Evolutionary conservation across 495 filamentous ascomycete genomes (phyloP), one percentile per base, ranked within the genome.

Genomic region (Xylaria acuta): DNA sequence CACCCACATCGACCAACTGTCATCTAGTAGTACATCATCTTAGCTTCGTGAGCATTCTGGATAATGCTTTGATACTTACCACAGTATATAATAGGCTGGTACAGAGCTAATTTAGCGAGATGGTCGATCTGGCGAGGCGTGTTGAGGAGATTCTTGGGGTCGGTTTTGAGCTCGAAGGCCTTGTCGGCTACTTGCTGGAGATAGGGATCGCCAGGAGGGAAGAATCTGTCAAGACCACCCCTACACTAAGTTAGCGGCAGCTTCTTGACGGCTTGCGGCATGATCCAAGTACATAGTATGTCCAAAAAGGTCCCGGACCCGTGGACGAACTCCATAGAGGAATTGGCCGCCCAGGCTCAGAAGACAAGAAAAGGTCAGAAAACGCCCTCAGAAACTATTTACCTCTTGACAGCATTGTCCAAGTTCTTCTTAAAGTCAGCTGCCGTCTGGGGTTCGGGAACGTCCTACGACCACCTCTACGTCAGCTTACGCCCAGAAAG

Each of bases 1-100:
- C 22, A 67, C 64, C 45, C 64, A 67, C 63, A 65, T 65, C 5
- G 63, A 65, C 63, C 63, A 65, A 27, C 63, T 65, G 41, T 65
- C 63, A n/a, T 65, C 63, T 56, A 18, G 25, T 64, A 64, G 7
- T 20, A 16, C 25, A 47, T 65, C 27, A 4, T 34, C 14, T 65
- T 34, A 47, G 41, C 40, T 49, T 49, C 27, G 14, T 11, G 25
- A 6, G 63, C 27, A 22, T 34, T 16, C 1, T 0, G 16, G 16
- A 7, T n/a, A 32, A 6, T 1, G 27, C 3, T 22, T 27, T 47
- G 7, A 34, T 20, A 49, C 63, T 9, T 65, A 65, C 63, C 63
- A 12, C 63, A 65, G 41, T 65, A 65, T 20, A 65, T 1, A n/a
- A 65, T 65, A 45, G 63, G 63, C 27, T 65, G 63, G 41, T 65